A percentile compares a stretch with the other conserved stretches of the same genome.
Conservation (phyloP, 1,284 basidiomycete genomes). For the Ustilago hordei region DNA sequence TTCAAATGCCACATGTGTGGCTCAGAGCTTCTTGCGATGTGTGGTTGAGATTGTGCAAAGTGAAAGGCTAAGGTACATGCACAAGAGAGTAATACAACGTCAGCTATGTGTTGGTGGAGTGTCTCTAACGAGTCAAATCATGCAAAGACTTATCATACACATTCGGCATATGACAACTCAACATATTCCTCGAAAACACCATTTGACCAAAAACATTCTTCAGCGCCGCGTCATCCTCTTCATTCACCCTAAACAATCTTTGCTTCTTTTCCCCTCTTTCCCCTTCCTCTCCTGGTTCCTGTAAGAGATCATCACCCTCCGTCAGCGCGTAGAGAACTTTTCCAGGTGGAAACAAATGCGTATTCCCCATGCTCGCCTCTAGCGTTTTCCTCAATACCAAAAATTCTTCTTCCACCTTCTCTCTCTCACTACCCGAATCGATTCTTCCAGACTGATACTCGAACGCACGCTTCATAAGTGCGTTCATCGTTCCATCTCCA, state of each 20-base stretch:
- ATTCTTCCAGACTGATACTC: conserved; percentile 51
- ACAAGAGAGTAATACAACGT: neutral
- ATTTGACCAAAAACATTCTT: conserved; percentile 81
- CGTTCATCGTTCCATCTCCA: conserved; percentile 39
- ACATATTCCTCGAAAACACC: conserved; percentile 82
- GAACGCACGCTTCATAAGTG: conserved; percentile 54
- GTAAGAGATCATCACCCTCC: conserved; percentile 73
- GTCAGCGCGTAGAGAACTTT: conserved; percentile 82
- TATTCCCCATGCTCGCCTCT: conserved; percentile 83
- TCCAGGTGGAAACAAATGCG: conserved; percentile 82
- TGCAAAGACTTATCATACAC: conserved; percentile 58
- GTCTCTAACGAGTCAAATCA: conserved; percentile 27
- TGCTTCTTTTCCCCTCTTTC: conserved; percentile 9
- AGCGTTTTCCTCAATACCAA: conserved; percentile 82
- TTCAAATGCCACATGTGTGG: neutral
- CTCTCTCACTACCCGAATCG: conserved; percentile 1
- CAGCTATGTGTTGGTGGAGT: neutral
- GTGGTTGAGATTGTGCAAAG: neutral
- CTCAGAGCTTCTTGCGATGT: neutral
- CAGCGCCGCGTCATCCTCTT: conserved; percentile 21
- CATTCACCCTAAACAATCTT: conserved; percentile 38
- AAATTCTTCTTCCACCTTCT: conserved; percentile 48
- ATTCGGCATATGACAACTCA: conserved; percentile 79
- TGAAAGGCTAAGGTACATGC: conserved; percentile 8
- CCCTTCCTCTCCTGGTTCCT: neutral